phyloP scores from a whole-genome alignment of 2,329 filamentous ascomycete species.

The Botrytis fabae region DNA sequence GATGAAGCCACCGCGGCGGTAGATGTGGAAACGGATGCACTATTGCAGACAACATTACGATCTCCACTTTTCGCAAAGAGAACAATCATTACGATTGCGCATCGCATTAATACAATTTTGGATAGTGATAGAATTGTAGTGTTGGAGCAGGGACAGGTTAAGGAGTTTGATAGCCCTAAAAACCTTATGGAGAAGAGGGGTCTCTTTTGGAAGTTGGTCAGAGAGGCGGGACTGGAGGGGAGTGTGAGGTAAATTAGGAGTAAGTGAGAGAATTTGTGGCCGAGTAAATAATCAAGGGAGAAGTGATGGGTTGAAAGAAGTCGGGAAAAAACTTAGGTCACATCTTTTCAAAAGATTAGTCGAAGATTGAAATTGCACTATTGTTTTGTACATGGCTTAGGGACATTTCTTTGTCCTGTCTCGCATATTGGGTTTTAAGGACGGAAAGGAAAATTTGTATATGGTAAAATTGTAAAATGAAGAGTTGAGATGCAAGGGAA shows the following conservation, averaged over 20 bases:
- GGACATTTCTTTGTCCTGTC: neutral
- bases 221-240: constrained; percentile 73
- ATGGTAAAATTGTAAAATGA: neutral
- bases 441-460: neutral
- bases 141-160: constrained; percentile 84
- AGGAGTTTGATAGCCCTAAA: constrained; percentile 86
- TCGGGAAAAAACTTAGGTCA: neutral
- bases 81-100: constrained; percentile 97
- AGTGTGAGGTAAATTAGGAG: constrained; percentile 7
- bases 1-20: constrained; percentile 90
- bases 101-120: constrained; percentile 97
- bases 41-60: constrained; percentile 64
- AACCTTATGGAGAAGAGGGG: constrained; percentile 75
- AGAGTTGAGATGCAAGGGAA: neutral
- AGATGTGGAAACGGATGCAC: constrained; percentile 66
- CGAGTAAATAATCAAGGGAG: neutral
- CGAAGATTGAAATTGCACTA: constrained; percentile 5
- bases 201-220: constrained; percentile 85
- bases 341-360: neutral
- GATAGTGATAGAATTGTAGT: constrained; percentile 88
- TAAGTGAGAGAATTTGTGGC: neutral
- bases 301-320: neutral
- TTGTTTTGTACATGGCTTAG: neutral
- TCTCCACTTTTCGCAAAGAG: constrained; percentile 76
- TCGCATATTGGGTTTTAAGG: neutral